phyloP scores from a whole-genome alignment of 2,329 filamentous ascomycete species.

The Coniochaeta sp. region DNA sequence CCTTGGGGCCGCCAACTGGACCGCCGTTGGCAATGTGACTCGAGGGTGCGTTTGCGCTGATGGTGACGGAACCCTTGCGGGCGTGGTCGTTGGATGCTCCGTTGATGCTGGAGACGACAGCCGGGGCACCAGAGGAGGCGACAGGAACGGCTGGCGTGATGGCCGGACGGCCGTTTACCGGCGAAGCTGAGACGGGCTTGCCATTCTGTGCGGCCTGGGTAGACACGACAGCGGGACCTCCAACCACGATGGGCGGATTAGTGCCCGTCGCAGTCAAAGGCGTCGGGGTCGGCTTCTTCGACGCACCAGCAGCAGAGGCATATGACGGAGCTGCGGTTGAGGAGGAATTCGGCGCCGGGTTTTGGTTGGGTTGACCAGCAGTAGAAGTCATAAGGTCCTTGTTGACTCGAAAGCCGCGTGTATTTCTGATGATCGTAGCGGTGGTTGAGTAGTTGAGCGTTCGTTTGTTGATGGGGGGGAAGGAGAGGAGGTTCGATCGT shows the following conservation, averaged over 20 bases:
- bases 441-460: constrained; percentile 10
- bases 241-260: constrained; percentile 47
- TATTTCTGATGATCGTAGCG: constrained; percentile 11
- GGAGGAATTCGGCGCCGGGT: constrained; percentile 48
- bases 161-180: constrained; percentile 77
- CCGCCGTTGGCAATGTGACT: constrained; percentile 74
- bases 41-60: constrained; percentile 74
- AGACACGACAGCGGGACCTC: constrained; percentile 30
- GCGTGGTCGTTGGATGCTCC: constrained; percentile 65
- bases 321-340: constrained; percentile 56
- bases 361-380: constrained; percentile 46
- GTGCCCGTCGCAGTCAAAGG: constrained; percentile 55
- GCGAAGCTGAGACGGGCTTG: constrained; percentile 61
- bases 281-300: constrained; percentile 55
- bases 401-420: constrained; percentile 21
- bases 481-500: neutral
- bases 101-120: constrained; percentile 59
- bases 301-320: constrained; percentile 59
- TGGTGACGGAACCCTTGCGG: constrained; percentile 85
- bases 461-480: constrained; percentile 3
- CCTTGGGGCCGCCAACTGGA: constrained; percentile 48
- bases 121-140: constrained; percentile 45
- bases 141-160: constrained; percentile 61
- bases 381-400: constrained; percentile 53
- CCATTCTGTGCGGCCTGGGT: constrained; percentile 50